A percentile compares a stretch with the other conserved stretches of the same genome.
Conservation (phyloP, 1,284 basidiomycete species). For the Papiliotrema nemorosa region DNA sequence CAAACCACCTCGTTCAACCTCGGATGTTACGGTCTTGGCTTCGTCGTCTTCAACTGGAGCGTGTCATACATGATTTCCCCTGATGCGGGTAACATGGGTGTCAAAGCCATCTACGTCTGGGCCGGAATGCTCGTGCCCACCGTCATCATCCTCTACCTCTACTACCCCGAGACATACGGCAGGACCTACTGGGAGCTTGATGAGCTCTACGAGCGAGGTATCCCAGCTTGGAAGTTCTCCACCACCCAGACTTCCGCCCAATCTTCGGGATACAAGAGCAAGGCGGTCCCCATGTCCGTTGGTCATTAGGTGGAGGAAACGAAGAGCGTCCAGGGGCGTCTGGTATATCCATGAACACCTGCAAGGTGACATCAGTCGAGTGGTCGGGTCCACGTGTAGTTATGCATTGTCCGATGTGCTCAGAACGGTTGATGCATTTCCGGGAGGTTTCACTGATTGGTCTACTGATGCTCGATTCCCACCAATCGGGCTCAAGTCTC, state of each 20-base stretch:
- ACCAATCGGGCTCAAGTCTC: too few species aligned
- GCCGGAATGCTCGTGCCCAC: slow-evolving; percentile 2
- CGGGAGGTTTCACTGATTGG: too few species aligned
- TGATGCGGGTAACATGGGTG: slow-evolving; percentile 5
- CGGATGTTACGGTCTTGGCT: slow-evolving; percentile 6
- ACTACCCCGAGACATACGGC: slow-evolving; percentile 5
- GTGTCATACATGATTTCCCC: slow-evolving; percentile 5
- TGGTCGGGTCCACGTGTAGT: too few species aligned
- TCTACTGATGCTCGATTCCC: too few species aligned
- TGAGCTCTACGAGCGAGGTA: slow-evolving; percentile 30
- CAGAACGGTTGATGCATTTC: too few species aligned
- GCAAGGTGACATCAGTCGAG: too few species aligned
- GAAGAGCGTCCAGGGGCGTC: too few species aligned
- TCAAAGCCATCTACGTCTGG: slow-evolving; percentile 5
- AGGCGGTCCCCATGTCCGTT: slow-evolving; percentile 1
- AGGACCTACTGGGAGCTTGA: slow-evolving; percentile 35
- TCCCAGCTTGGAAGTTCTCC: slow-evolving; percentile 36
- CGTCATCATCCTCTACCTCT: slow-evolving; percentile 1
- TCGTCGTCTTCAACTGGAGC: slow-evolving; percentile 7
- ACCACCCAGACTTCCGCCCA: slow-evolving; percentile 20
- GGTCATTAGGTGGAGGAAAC: too few species aligned
- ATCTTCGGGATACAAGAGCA: not conserved
- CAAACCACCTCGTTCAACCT: too few species aligned
- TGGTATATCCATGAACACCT: too few species aligned
- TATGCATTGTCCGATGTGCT: too few species aligned